phyloP scores from a whole-genome alignment of 106 monocot species.

The Dendrobium huoshanense region DNA sequence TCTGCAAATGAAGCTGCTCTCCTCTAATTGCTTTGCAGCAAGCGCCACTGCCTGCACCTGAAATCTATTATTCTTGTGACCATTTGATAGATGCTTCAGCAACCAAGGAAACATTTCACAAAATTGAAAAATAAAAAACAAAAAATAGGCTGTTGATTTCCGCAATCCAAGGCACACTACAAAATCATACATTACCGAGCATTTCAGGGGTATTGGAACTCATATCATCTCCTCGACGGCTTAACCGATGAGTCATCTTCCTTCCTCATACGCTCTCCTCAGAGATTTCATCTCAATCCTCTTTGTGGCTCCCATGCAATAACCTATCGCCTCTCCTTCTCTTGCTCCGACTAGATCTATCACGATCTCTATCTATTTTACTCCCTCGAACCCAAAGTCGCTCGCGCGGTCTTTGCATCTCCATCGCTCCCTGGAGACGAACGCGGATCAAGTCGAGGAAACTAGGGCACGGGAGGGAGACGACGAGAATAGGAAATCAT shows the following conservation, averaged over 20 bases:
- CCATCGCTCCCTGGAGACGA: conserved; percentile 23
- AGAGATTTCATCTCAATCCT: conserved; percentile 49
- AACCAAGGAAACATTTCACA: conserved; percentile 9
- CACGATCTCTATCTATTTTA: conserved; percentile 82
- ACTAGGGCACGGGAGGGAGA: too few species aligned
- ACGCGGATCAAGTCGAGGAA: too few species aligned
- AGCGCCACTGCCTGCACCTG: conserved; percentile 33
- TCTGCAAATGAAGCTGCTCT: conserved; percentile 42
- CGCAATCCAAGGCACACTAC: not conserved
- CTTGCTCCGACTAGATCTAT: conserved; percentile 66
- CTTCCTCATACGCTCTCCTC: conserved; percentile 68
- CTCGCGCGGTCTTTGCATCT: conserved; percentile 50
- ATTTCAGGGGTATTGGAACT: conserved; percentile 63
- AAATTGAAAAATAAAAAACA: not conserved
- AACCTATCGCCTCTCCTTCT: conserved; percentile 72
- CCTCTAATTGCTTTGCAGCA: conserved; percentile 19
- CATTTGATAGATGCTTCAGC: conserved; percentile 70
- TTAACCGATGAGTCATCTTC: conserved; percentile 47
- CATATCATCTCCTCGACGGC: conserved; percentile 89
- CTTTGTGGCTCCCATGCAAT: conserved; percentile 42
- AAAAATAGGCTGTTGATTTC: not conserved
- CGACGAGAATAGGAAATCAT: too few species aligned
- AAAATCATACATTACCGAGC: conserved; percentile 67
- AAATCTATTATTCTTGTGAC: conserved; percentile 69
- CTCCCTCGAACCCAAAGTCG: conserved; percentile 49